Evolutionary conservation across 495 filamentous ascomycete species (phyloP), one percentile per base, ranked within the genome.

Genomic region (Usnea hakonensis): DNA sequence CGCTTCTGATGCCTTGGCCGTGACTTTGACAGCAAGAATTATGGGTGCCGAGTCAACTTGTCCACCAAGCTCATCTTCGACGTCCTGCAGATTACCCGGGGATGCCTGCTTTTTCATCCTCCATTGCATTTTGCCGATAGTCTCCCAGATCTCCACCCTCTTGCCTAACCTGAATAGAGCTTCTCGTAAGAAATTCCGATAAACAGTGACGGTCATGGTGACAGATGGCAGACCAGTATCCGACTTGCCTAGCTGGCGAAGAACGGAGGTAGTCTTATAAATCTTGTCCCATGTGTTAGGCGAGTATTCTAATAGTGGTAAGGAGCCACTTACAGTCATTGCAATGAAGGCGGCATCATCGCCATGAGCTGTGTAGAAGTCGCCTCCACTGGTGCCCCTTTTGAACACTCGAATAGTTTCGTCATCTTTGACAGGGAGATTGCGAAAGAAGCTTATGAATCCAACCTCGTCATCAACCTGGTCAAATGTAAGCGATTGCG

Each of bases 261-360:
- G 81, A 14, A 98, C 92, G 3, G 95, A 95, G 16, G 92, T 97
- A 9, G 95, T 97, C 76, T 96, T 96, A 80, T 97, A 97, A 56
- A 97, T 87, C 83, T 87, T 68, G 35, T 59, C 6, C 11, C 30
- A 44, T 14, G 46, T 65, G 5, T 63, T n/a, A 62, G 59, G 43
- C 16, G 8, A 48, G n/a, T 17, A 23, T 36, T 32, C 48, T 44
- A 23, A 30, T 55, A 21, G 19, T 30, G 26, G 37, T 57, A 54
- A 17, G 35, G 26, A 32, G 33, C 33, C 28, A 65, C 80, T 66
- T 72, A 82, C 87, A 5, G 90, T 95, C 55, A 89, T 82, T 14
- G 94, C 94, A 73, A 98, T 95, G 77, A 96, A 95, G 63, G 87
- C 84, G 38, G 94, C 94, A 85, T 97, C 88, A 59, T 88, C 81